Evolutionary conservation across 257 asterid genomes (phyloP).

Genomic region (Jacaranda copaia): DNA sequence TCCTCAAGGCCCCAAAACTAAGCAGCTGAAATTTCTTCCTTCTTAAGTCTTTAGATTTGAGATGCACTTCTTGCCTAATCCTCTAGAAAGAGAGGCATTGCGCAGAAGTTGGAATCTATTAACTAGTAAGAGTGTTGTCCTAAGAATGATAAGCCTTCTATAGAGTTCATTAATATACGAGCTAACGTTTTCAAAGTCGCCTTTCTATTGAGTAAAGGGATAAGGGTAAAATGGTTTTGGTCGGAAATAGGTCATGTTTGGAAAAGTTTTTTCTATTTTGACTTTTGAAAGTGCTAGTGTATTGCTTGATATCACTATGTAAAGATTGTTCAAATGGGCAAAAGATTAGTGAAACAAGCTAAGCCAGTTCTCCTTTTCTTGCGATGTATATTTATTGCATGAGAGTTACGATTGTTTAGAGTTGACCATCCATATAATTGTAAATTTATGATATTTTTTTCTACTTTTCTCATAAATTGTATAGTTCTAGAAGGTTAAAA

Average conservation of each 20-base stretch:
- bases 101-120: not conserved
- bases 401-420: too few relatives aligned
- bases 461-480: too few relatives aligned
- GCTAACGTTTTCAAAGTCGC: not conserved
- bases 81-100: not conserved
- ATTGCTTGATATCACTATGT: too few relatives aligned
- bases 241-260: constrained; percentile 9
- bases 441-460: too few relatives aligned
- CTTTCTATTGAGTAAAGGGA: not conserved
- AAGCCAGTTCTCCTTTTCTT: not conserved
- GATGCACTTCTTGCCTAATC: not conserved
- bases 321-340: not conserved
- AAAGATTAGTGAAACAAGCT: not conserved
- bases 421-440: too few relatives aligned
- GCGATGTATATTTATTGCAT: not conserved
- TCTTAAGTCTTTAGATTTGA: not conserved
- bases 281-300: too few relatives aligned
- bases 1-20: constrained; percentile 71
- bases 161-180: too few relatives aligned
- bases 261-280: too few relatives aligned
- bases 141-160: too few relatives aligned
- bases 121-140: not conserved
- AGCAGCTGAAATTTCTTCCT: constrained; percentile 32
- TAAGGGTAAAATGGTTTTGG: not conserved
- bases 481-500: too few relatives aligned